phyloP scores from a whole-genome alignment of 208 protist genomes.

The Jaenimonas drosophilae region DNA sequence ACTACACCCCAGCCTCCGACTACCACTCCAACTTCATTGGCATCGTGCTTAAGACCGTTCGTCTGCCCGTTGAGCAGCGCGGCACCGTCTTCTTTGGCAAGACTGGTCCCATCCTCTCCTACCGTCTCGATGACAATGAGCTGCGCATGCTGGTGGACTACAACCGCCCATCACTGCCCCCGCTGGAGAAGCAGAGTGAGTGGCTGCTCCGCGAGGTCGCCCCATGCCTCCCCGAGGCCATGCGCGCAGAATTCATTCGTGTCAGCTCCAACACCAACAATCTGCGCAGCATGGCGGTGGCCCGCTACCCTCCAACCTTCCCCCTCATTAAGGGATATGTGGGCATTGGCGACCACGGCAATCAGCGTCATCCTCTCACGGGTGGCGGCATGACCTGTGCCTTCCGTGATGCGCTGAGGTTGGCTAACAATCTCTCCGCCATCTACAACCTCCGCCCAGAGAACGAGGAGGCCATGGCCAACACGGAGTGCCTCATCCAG shows the following conservation, averaged over 20 bases:
- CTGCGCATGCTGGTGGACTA: conserved; percentile 82
- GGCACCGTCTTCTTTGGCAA: conserved; percentile 89
- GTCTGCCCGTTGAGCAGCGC: conserved; percentile 71
- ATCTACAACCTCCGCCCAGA: conserved; percentile 27
- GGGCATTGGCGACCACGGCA: conserved; percentile 89
- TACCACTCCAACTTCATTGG: conserved; percentile 89
- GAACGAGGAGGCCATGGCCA: conserved; percentile 29
- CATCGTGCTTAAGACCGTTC: conserved; percentile 57
- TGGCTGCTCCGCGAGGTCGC: conserved; percentile 77
- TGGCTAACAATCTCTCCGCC: conserved; percentile 51
- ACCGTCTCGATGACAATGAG: conserved; percentile 76
- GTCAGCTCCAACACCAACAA: conserved; percentile 27
- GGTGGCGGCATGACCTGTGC: conserved; percentile 90
- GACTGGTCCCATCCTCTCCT: conserved; percentile 86
- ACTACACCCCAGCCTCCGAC: conserved; percentile 63
- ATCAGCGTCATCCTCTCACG: conserved; percentile 92
- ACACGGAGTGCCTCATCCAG: conserved; percentile 53
- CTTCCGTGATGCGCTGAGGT: conserved; percentile 74
- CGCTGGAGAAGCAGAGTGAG: conserved; percentile 58
- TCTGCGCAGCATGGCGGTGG: conserved; percentile 79
- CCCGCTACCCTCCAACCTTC: conserved; percentile 61
- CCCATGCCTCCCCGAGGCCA: conserved; percentile 64
- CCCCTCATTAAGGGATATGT: conserved; percentile 78
- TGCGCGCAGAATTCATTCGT: conserved; percentile 71
- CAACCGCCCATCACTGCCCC: conserved; percentile 64